phyloP scores from a whole-genome alignment of 345 rosid species.

The Fremontodendron californicum region DNA sequence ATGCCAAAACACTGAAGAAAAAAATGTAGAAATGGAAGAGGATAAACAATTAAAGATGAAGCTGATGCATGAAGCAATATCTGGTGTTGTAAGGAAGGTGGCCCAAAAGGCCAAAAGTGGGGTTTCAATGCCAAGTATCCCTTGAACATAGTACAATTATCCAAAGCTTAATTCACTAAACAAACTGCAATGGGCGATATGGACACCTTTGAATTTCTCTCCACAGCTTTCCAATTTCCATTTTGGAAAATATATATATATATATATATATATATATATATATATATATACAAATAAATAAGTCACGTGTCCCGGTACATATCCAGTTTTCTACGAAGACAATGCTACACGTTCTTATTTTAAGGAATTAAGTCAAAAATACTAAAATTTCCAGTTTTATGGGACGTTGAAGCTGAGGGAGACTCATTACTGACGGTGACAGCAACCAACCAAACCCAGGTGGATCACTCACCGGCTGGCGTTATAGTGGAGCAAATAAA shows the following conservation, averaged over 20 bases:
- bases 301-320: neutral
- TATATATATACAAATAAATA: neutral
- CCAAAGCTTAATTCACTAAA: no score
- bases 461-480: no score
- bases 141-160: neutral
- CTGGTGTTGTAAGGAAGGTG: neutral
- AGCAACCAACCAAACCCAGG: no score
- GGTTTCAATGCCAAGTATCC: neutral
- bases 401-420: no score
- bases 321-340: neutral
- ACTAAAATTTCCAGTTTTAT: no score
- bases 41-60: neutral
- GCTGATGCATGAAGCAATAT: neutral
- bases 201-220: neutral
- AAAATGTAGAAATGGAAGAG: neutral
- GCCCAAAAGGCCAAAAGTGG: neutral
- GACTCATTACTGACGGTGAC: no score
- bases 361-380: no score
- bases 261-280: no score
- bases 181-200: neutral
- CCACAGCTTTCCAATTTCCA: neutral
- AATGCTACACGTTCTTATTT: no score
- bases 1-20: neutral
- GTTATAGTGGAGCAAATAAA: no score
- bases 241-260: no score